Percentiles rank a stretch among this genome's conserved stretches.
phyloP scores from a whole-genome alignment of 169 alveolate species.

The Plasmodium cynomolgi region DNA sequence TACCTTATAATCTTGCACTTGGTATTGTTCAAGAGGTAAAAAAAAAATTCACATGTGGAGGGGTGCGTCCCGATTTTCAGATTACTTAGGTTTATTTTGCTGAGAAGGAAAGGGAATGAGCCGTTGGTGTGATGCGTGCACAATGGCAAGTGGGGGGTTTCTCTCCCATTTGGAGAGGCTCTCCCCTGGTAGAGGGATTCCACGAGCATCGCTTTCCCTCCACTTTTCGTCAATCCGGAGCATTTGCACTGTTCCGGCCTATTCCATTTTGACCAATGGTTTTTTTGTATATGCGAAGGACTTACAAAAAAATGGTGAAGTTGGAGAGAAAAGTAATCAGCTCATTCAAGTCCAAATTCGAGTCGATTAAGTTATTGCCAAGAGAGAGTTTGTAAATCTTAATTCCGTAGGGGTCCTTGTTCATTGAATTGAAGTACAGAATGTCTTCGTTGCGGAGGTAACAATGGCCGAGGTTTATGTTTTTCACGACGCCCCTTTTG shows the following conservation, averaged over 20 bases:
- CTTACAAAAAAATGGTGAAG: constrained; percentile 63
- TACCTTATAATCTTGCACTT: constrained; percentile 61
- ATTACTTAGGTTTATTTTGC: constrained; percentile 49
- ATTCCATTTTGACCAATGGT: neutral
- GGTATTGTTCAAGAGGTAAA: constrained; percentile 40
- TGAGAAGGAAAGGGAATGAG: constrained; percentile 16
- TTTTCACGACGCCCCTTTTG: constrained; percentile 16
- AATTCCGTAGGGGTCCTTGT: constrained; percentile 16
- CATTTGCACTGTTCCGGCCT: neutral
- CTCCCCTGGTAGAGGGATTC: neutral
- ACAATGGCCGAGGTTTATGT: constrained; percentile 41
- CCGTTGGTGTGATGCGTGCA: neutral
- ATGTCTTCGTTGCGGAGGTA: constrained; percentile 55
- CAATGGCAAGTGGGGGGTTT: neutral
- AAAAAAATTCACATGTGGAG: constrained; percentile 12
- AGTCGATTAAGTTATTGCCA: constrained; percentile 22
- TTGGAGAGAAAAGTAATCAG: constrained; percentile 35
- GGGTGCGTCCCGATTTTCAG: constrained; percentile 32
- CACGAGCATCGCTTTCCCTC: neutral
- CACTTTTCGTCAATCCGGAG: neutral
- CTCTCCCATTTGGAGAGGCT: neutral
- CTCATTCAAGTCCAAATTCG: constrained; percentile 1
- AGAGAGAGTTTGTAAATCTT: constrained; percentile 51
- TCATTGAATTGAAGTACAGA: constrained; percentile 37
- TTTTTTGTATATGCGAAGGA: neutral